Conservation (phyloP, 2,329 filamentous ascomycete genomes). For the Talaromyces piceae region DNA sequence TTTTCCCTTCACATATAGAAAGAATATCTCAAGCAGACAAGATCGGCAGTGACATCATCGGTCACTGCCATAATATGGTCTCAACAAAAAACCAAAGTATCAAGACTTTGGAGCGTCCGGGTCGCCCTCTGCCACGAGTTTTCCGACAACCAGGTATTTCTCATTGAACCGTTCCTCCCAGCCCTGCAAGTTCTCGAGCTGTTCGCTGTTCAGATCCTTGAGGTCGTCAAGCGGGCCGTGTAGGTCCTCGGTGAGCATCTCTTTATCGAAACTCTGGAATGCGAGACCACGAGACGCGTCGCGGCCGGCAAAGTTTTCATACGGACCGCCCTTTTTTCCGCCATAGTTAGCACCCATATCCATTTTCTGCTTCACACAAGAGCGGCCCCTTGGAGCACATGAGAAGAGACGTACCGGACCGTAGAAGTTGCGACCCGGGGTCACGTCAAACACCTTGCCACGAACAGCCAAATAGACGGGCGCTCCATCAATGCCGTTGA, state of each 20-base stretch:
- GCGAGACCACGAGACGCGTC: slow-evolving; percentile 86
- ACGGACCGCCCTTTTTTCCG: slow-evolving; percentile 86
- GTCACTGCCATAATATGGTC: too few relatives aligned
- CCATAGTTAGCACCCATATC: too few relatives aligned
- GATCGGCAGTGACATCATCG: too few relatives aligned
- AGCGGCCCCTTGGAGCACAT: too few relatives aligned
- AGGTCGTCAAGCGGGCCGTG: slow-evolving; percentile 74
- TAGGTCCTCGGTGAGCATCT: slow-evolving; percentile 89
- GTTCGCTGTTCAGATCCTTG: slow-evolving; percentile 61
- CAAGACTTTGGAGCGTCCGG: slow-evolving; percentile 23
- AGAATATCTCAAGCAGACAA: too few relatives aligned
- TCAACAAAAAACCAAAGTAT: too few relatives aligned
- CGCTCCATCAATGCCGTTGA: slow-evolving; percentile 64
- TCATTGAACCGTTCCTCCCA: slow-evolving; percentile 92
- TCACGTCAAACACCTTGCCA: slow-evolving; percentile 85
- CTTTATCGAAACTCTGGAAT: slow-evolving; percentile 85
- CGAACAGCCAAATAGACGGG: slow-evolving; percentile 89
- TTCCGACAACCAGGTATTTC: slow-evolving; percentile 94
- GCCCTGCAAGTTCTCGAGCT: slow-evolving; percentile 73
- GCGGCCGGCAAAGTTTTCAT: slow-evolving; percentile 90
- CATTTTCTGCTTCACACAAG: too few relatives aligned
- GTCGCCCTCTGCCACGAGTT: slow-evolving; percentile 61
- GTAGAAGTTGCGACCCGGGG: slow-evolving; percentile 83
- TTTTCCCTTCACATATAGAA: too few relatives aligned
- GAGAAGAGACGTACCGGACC: slow-evolving; percentile 63